Evolutionary conservation across 352 stramenopile species (phyloP).

Genomic region (Pythium aquatile): DNA sequence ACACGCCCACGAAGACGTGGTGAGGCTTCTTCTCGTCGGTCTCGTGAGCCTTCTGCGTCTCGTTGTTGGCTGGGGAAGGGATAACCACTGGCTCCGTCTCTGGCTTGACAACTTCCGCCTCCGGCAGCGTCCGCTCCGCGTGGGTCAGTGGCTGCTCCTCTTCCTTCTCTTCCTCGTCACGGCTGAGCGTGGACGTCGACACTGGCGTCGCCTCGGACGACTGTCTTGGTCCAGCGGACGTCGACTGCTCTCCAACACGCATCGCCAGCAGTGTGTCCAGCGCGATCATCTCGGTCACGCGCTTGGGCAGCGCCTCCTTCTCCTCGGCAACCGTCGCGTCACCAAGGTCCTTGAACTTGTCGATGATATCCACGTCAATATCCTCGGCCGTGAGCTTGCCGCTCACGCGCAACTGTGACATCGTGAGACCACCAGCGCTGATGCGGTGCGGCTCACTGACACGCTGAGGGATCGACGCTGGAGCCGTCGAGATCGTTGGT

Average conservation of each 20-base stretch:
- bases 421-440: constrained; percentile 20
- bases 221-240: background rate
- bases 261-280: constrained; percentile 14
- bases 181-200: background rate
- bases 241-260: constrained; percentile 11
- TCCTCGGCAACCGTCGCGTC: background rate
- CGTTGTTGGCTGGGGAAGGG: background rate
- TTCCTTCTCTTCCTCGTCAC: constrained; percentile 1
- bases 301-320: constrained; percentile 13
- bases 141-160: background rate
- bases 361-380: constrained; percentile 4
- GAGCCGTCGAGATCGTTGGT: background rate
- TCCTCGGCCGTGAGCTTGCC: constrained; percentile 13
- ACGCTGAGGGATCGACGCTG: background rate
- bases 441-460: background rate
- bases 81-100: background rate
- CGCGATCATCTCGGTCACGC: constrained; percentile 30
- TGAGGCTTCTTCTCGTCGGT: background rate
- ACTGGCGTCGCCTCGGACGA: background rate
- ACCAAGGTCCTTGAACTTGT: constrained; percentile 25
- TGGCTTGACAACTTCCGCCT: background rate
- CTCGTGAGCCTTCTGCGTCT: background rate
- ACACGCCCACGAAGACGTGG: constrained; percentile 2
- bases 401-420: constrained; percentile 28
- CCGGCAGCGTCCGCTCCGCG: background rate